These are phyloP conservation scores for Aspergillus mulundensis DNA, from an alignment of 495 filamentous ascomycete genomes.

Conservation along the genomic window DNA sequence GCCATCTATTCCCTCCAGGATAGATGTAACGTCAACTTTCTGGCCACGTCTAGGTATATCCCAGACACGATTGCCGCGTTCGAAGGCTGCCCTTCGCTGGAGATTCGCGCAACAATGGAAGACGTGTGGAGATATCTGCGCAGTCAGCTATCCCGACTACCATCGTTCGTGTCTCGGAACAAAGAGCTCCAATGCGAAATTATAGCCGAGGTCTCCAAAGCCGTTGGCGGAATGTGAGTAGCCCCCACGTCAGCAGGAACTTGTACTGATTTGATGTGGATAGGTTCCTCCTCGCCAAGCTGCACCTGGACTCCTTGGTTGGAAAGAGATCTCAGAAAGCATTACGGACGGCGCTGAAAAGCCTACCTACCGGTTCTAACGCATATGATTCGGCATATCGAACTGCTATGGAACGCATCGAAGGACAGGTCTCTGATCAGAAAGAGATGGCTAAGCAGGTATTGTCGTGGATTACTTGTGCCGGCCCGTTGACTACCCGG, in stretches of 20 bases:
- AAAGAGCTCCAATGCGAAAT: conserved; percentile 29
- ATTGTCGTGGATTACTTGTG: conserved; percentile 30
- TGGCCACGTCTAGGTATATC: conserved; percentile 28
- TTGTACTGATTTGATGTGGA: background rate
- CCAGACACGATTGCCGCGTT: conserved; percentile 15
- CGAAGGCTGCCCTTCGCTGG: conserved; percentile 8
- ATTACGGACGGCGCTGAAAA: conserved; percentile 31
- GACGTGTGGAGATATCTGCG: conserved; percentile 31
- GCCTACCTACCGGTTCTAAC: conserved; percentile 20
- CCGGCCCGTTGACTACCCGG: conserved; percentile 33
- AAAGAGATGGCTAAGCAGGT: conserved; percentile 24
- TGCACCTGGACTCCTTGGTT: conserved; percentile 45
- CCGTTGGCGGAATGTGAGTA: conserved; percentile 41
- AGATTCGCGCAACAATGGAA: conserved; percentile 18
- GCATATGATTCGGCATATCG: conserved; percentile 23
- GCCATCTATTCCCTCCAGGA: conserved; percentile 15
- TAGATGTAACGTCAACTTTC: conserved; percentile 7
- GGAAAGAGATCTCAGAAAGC: conserved; percentile 29
- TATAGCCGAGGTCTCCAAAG: conserved; percentile 21
- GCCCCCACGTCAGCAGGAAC: background rate
- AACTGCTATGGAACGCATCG: conserved; percentile 23
- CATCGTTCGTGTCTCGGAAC: conserved; percentile 15
- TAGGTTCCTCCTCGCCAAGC: conserved; percentile 53
- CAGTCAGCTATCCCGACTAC: conserved; percentile 19
- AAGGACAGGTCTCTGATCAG: conserved; percentile 24